These are phyloP conservation scores for Imleria badia DNA, from an alignment of 768 basidiomycete species.

Conservation along the genomic window DNA sequence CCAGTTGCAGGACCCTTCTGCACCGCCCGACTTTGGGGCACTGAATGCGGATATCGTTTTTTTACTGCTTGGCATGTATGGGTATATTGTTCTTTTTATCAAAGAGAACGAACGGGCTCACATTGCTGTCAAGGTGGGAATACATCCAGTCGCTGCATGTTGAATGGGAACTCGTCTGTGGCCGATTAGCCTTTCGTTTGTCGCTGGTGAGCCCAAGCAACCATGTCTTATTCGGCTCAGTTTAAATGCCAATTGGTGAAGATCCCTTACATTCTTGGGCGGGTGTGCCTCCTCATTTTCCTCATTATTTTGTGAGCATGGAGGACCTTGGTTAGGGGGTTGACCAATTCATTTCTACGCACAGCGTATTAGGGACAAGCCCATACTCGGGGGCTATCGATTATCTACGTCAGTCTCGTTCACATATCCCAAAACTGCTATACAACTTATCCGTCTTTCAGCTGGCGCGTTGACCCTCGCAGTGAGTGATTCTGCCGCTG, in stretches of 20 bases:
- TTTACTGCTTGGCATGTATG: conserved; percentile 20
- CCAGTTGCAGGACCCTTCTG: not conserved
- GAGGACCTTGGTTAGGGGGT: not conserved
- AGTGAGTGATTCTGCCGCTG: not conserved
- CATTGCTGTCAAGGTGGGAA: conserved; percentile 19
- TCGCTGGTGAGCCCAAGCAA: conserved; percentile 18
- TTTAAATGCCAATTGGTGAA: not conserved
- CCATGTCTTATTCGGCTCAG: not conserved
- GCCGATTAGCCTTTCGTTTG: conserved; percentile 15
- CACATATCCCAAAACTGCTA: not conserved
- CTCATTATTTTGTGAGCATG: conserved; percentile 14
- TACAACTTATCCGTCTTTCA: conserved; percentile 4
- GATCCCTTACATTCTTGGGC: conserved; percentile 24
- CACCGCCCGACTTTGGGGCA: not conserved
- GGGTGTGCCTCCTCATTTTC: conserved; percentile 8
- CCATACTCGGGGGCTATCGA: not conserved
- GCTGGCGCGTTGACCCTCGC: not conserved
- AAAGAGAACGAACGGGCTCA: not conserved
- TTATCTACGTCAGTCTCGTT: conserved; percentile 18
- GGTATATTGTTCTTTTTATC: conserved; percentile 6
- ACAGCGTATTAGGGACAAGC: conserved; percentile 1
- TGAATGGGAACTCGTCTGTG: conserved; percentile 16
- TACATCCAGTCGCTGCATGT: conserved; percentile 16
- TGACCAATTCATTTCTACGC: not conserved
- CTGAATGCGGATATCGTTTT: not conserved